phyloP scores from a whole-genome alignment of 1,284 basidiomycete genomes.

The Rhodotorula glutinis region DNA sequence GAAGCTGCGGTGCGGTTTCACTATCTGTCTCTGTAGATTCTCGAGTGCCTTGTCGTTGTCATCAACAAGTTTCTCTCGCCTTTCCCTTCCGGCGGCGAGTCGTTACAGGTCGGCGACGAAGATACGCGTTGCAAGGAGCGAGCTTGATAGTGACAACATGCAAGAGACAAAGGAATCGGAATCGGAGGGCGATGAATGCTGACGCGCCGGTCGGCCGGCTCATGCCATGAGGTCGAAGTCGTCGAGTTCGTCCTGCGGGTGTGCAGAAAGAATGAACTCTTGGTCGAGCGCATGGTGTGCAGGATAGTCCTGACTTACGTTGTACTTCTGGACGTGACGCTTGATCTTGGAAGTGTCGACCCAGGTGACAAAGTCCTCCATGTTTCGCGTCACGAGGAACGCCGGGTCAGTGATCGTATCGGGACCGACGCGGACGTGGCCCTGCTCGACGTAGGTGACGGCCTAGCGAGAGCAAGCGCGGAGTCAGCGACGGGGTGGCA shows the following conservation, averaged over 20 bases:
- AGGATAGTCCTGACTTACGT: conserved; percentile 54
- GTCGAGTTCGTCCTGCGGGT: conserved; percentile 38
- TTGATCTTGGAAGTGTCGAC: conserved; percentile 97
- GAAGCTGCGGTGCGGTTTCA: neutral
- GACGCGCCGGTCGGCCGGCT: no score
- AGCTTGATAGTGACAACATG: neutral
- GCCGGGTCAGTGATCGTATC: conserved; percentile 96
- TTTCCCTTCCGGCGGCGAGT: neutral
- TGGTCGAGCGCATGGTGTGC: neutral
- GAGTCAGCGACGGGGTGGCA: conserved; percentile 8
- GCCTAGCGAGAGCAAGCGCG: conserved; percentile 58
- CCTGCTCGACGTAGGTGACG: conserved; percentile 95
- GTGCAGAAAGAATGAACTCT: no score
- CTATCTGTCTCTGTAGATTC: no score
- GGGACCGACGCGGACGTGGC: conserved; percentile 94
- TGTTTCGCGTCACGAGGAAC: conserved; percentile 89
- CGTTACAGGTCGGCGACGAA: neutral
- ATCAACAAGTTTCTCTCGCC: no score
- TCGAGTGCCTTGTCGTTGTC: neutral
- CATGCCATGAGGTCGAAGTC: conserved; percentile 38
- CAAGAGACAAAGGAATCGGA: neutral
- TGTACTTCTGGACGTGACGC: conserved; percentile 92
- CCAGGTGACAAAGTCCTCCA: conserved; percentile 99
- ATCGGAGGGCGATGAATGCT: neutral
- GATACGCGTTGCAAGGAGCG: neutral